Evolutionary conservation across 2,329 filamentous ascomycete genomes (phyloP), one percentile per base, ranked within the genome.

Genomic region (Cercospora janseana): DNA sequence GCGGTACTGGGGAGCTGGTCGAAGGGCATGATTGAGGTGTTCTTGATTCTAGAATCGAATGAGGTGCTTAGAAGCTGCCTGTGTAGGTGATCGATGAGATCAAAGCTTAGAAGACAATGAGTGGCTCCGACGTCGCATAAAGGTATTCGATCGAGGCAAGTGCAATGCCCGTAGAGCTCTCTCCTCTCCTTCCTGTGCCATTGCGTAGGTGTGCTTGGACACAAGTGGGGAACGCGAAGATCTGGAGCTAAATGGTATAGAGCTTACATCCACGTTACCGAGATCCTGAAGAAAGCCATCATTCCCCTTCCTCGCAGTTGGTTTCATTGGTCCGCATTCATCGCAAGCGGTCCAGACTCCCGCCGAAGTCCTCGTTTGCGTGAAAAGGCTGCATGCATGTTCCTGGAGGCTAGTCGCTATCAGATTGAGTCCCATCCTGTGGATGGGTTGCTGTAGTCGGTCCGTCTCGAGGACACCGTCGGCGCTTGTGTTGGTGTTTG

Each of bases 1-100:
- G 70, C 65, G 23, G 63, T 59, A 27, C 63, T 48, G 6, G 72
- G 72, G 1, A 72, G 24, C 27, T 58, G 55, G 23, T 52, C 46
- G 47, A 62, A 68, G 10, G 61, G 51, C 54, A 59, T 60, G 44
- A 27, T 34, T 5, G 26, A 21, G 41, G 8, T 7, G 38, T 15
- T 12, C 29, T 32, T 43, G 26, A 10, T 3, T 29, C 4, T 43
- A 21, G 16, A 20, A 28, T 7, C 4, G 26, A 29, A 38, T 18
- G 21, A 6, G n/a, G 6, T 38, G 20, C 24, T 38, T n/a, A 38
- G 34, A 18, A 21, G 12, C n/a, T 7, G 15, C 24, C 15, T 4
- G 4, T 20, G 4, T 21, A n/a, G 2, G 12, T 2, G 18, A 20
- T 8, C 9, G 34, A 21, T 16, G 34, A 21, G 23, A n/a, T 8